A percentile compares a stretch with the other conserved stretches of the same genome.
These are phyloP conservation scores for Excoecaria cochinchinensis DNA, from an alignment of 345 rosid species.

Conservation along the genomic window DNA sequence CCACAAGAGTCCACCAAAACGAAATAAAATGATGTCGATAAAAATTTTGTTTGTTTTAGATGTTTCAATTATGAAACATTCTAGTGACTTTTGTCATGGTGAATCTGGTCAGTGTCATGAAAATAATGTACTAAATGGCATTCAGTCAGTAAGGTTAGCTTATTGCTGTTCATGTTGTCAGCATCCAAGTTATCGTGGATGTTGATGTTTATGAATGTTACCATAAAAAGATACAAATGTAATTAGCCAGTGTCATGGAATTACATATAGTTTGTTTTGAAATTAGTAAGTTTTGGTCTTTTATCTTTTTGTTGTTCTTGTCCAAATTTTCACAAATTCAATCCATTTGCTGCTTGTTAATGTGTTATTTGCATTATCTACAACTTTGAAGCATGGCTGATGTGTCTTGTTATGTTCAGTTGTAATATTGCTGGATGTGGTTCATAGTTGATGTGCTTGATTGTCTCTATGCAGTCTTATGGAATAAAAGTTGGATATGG, in stretches of 20 bases:
- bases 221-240: not conserved
- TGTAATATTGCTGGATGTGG: not conserved
- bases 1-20: not conserved
- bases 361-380: not conserved
- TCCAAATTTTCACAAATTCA: not conserved
- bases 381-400: not conserved
- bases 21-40: not conserved
- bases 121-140: not conserved
- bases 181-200: not conserved
- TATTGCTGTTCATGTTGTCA: not conserved
- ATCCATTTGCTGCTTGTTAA: not conserved
- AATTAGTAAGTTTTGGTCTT: not conserved
- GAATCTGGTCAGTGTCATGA: not conserved
- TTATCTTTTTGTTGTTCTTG: not conserved
- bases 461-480: constrained; percentile 53
- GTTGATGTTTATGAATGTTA: not conserved
- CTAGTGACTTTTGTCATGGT: not conserved
- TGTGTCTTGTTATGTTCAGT: not conserved
- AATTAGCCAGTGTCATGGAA: not conserved
- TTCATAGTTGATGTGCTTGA: constrained; percentile 17
- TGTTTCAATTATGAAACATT: not conserved
- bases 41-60: not conserved
- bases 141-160: not conserved
- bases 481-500: constrained; percentile 98
- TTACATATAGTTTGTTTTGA: not conserved